A percentile compares a stretch with the other conserved stretches of the same genome.
Evolutionary conservation across 2,329 filamentous ascomycete genomes (phyloP).

Genomic region (Pseudocercospora pini-densiflorae): DNA sequence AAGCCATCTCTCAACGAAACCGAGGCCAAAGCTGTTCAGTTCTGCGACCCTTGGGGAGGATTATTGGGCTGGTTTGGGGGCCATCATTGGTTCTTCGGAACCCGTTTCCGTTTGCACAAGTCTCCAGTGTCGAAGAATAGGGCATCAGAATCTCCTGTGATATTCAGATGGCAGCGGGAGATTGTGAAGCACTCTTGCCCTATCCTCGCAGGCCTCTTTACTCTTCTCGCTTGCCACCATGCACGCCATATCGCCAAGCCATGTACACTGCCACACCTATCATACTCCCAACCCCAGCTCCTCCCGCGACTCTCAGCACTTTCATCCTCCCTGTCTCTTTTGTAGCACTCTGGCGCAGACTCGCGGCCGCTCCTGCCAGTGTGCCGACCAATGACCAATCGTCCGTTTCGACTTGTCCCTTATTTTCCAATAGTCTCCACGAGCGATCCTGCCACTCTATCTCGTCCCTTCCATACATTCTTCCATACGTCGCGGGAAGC

Average conservation of each 20-base stretch:
- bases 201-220: neutral
- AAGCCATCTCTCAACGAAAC: too few relatives aligned
- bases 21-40: too few relatives aligned
- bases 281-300: constrained; percentile 50
- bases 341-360: constrained; percentile 40
- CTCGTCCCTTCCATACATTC: constrained; percentile 61
- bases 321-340: constrained; percentile 48
- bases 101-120: too few relatives aligned
- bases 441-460: constrained; percentile 69
- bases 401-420: constrained; percentile 61
- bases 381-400: constrained; percentile 58
- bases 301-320: constrained; percentile 19
- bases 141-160: neutral
- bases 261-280: constrained; percentile 56
- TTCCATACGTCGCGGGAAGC: constrained; percentile 48
- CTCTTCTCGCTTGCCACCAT: constrained; percentile 43
- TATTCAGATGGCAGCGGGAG: neutral
- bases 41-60: too few relatives aligned
- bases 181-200: neutral
- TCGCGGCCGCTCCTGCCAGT: constrained; percentile 25
- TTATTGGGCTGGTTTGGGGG: too few relatives aligned
- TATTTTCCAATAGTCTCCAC: constrained; percentile 65
- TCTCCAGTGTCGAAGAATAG: neutral
- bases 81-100: too few relatives aligned
- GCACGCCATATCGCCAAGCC: constrained; percentile 56